Percentiles rank a stretch among this genome's conserved stretches.
phyloP scores from a whole-genome alignment of 345 rosid species.

The Camelina sativa region DNA sequence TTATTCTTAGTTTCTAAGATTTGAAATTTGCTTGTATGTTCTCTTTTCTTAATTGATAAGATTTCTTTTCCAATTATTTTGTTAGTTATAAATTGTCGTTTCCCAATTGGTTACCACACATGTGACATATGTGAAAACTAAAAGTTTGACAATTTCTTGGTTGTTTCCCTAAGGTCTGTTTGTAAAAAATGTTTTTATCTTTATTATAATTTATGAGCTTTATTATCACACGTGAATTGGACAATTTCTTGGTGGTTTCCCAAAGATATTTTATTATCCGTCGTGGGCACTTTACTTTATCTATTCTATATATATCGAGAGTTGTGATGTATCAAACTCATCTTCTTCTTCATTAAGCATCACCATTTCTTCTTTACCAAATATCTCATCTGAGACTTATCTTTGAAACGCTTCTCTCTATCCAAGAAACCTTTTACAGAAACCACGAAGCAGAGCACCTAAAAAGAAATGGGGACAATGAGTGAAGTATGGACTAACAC shows the following conservation, averaged over 20 bases:
- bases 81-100: neutral
- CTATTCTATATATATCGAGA: neutral
- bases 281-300: neutral
- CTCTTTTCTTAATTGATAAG: neutral
- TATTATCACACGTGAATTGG: neutral
- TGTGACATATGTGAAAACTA: neutral
- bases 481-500: conserved; percentile 35
- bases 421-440: neutral
- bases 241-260: conserved; percentile 10
- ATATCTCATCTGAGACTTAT: neutral
- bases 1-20: neutral
- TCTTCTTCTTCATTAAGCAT: neutral
- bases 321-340: neutral
- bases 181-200: neutral
- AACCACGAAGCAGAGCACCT: neutral
- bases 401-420: conserved; percentile 3
- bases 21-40: neutral
- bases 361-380: neutral
- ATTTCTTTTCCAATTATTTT: neutral
- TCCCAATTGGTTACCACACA: neutral
- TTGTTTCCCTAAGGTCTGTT: neutral
- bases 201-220: neutral
- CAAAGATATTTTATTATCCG: neutral
- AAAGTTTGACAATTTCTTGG: neutral
- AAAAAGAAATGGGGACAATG: neutral